Percentiles rank a stretch among this genome's conserved stretches.
Evolutionary conservation across 805 yeast species (phyloP).

Genomic region (Nakazawaea laoshanensis): DNA sequence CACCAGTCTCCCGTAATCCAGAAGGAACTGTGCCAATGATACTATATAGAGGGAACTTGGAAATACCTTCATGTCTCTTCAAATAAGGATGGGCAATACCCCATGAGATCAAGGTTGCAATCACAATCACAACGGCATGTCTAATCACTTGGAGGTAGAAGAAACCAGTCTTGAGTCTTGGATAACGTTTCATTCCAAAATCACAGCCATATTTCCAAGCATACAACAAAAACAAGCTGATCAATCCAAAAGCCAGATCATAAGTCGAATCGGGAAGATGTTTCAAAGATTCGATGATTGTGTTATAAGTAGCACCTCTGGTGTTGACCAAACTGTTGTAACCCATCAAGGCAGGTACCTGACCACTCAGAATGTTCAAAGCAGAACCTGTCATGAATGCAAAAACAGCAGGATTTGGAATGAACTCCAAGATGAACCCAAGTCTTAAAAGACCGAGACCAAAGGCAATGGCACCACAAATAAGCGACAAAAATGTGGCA

Average conservation of each 20-base stretch:
- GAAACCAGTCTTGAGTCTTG: constrained; percentile 40
- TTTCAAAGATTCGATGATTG: constrained; percentile 64
- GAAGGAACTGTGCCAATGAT: constrained; percentile 75
- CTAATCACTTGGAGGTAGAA: constrained; percentile 74
- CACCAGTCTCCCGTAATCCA: constrained; percentile 73
- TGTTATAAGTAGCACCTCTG: constrained; percentile 59
- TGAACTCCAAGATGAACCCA: constrained; percentile 83
- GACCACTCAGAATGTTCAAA: constrained; percentile 72
- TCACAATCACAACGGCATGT: constrained; percentile 72
- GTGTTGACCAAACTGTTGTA: constrained; percentile 59
- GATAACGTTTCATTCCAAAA: constrained; percentile 54
- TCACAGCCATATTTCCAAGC: constrained; percentile 60
- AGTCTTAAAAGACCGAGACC: constrained; percentile 78
- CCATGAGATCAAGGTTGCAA: constrained; percentile 80
- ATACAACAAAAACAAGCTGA: constrained; percentile 65
- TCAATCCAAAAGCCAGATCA: constrained; percentile 87
- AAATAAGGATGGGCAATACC: constrained; percentile 50
- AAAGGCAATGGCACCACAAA: constrained; percentile 80
- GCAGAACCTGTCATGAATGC: constrained; percentile 97
- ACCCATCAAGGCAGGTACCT: constrained; percentile 83
- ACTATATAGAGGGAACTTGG: constrained; percentile 46
- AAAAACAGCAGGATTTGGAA: constrained; percentile 85
- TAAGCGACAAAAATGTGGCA: constrained; percentile 70
- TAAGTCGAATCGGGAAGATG: constrained; percentile 57
- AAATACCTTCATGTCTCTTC: constrained; percentile 24